Evolutionary conservation across 352 stramenopile species (phyloP).

Genomic region (Paralagenidium karlingii): DNA sequence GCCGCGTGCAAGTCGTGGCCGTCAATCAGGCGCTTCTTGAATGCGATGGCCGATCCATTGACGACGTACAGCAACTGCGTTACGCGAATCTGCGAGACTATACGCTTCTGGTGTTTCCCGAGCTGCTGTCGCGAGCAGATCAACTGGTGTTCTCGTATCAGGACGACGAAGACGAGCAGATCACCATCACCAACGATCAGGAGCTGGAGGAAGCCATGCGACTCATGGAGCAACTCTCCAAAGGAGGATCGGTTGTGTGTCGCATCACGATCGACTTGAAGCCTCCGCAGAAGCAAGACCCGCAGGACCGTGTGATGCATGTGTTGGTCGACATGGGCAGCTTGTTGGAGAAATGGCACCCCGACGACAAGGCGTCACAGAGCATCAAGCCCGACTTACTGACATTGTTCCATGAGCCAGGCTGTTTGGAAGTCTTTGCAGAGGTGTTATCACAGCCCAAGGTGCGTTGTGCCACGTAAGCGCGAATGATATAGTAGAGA

Average conservation of each 20-base stretch:
- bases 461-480: not conserved
- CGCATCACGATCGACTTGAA: slow-evolving; percentile 54
- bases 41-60: slow-evolving; percentile 22
- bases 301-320: slow-evolving; percentile 34
- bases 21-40: slow-evolving; percentile 42
- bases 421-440: slow-evolving; percentile 54
- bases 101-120: slow-evolving; percentile 49
- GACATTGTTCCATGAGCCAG: slow-evolving; percentile 57
- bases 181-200: slow-evolving; percentile 70
- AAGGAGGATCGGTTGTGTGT: slow-evolving; percentile 32
- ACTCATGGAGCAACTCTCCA: slow-evolving; percentile 60
- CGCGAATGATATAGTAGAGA: not conserved
- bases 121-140: slow-evolving; percentile 14
- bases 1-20: slow-evolving; percentile 58
- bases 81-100: slow-evolving; percentile 60
- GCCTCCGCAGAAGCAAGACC: slow-evolving; percentile 10
- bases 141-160: slow-evolving; percentile 65
- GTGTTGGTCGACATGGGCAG: slow-evolving; percentile 70
- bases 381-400: slow-evolving; percentile 60
- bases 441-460: slow-evolving; percentile 61
- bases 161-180: slow-evolving; percentile 72
- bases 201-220: slow-evolving; percentile 68
- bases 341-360: slow-evolving; percentile 59
- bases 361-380: slow-evolving; percentile 25
- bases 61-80: slow-evolving; percentile 16